A percentile compares a stretch with the other conserved stretches of the same genome.
Conservation (phyloP, 176 grass and related monocot genomes). For the Aegilops umbellulata region DNA sequence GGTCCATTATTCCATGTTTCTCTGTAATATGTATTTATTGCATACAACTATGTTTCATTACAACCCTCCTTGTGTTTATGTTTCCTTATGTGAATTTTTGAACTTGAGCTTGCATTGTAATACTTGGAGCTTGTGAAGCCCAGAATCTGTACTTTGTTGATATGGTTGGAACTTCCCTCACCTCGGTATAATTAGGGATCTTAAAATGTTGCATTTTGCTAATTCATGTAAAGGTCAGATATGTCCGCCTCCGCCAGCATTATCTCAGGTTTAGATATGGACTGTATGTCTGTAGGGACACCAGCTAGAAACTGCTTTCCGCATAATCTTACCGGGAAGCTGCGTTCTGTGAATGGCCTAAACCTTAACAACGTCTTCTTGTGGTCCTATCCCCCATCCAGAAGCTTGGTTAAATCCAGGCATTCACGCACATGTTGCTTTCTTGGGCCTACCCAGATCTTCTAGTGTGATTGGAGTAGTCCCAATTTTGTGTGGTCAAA, state of each 20-base stretch:
- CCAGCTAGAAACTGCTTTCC: neutral
- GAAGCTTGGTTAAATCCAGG: neutral
- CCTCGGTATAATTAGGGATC: neutral
- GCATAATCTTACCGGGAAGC: neutral
- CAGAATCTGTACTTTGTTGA: neutral
- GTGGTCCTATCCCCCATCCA: neutral
- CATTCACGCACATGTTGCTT: neutral
- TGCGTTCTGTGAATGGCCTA: neutral
- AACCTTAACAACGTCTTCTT: neutral
- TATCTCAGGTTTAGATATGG: neutral
- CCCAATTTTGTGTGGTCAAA: neutral
- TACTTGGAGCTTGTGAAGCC: neutral
- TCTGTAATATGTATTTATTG: neutral
- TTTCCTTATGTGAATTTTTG: constrained; percentile 6
- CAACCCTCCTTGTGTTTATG: neutral
- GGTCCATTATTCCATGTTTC: neutral
- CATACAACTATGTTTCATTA: neutral
- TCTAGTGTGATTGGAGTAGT: neutral
- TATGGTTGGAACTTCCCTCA: constrained; percentile 1
- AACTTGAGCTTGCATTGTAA: constrained; percentile 7
- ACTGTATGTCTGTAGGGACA: neutral
- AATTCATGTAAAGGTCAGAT: neutral
- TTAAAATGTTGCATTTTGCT: neutral
- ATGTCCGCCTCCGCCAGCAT: neutral
- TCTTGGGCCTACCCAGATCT: neutral